Evolutionary conservation across 768 basidiomycete species (phyloP).

Genomic region (Daedalea quercina): DNA sequence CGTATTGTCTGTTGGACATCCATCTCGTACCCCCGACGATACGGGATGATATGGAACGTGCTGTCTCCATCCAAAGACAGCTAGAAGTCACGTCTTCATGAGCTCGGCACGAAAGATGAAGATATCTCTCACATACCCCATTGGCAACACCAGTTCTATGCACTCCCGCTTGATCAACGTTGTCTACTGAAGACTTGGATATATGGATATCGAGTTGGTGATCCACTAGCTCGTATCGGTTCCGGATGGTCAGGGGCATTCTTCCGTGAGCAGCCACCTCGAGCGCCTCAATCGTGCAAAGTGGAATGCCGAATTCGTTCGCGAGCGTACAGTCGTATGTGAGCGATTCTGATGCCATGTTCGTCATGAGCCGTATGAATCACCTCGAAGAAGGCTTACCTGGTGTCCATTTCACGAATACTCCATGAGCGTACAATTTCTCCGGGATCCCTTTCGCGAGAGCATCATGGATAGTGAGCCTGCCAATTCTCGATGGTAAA

Average conservation of each 20-base stretch:
- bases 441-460: constrained; percentile 13
- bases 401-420: constrained; percentile 24
- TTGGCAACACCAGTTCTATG: neutral
- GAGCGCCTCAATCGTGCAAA: constrained; percentile 13
- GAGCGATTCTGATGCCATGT: constrained; percentile 15
- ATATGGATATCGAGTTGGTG: neutral
- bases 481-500: constrained; percentile 21
- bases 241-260: neutral
- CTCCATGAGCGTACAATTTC: constrained; percentile 18
- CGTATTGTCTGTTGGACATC: constrained; percentile 10
- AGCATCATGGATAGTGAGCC: constrained; percentile 9
- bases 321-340: constrained; percentile 21
- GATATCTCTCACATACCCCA: neutral
- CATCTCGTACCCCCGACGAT: constrained; percentile 14
- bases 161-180: neutral
- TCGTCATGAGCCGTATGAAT: no score
- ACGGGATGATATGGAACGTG: constrained; percentile 1
- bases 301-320: constrained; percentile 19
- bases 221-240: neutral
- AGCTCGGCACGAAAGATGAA: neutral
- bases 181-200: neutral
- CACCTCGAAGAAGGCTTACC: constrained; percentile 7
- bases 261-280: constrained; percentile 9
- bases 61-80: neutral
- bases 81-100: neutral